These are phyloP conservation scores for Teratosphaeria gauchensis DNA, from an alignment of 2,329 filamentous ascomycete genomes.

Conservation along the genomic window DNA sequence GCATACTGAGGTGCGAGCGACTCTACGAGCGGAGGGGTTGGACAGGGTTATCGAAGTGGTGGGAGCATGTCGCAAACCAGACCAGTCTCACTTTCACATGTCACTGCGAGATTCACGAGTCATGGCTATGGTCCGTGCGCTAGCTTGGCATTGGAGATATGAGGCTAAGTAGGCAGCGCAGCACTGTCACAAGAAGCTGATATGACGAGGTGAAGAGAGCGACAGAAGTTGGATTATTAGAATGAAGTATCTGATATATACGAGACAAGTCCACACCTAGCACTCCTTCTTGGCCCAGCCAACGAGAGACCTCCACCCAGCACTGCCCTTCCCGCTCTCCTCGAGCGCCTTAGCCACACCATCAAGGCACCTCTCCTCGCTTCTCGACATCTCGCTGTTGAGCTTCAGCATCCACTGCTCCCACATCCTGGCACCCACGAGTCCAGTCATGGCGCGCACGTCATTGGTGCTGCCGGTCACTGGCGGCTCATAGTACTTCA, in stretches of 20 bases:
- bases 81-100: not conserved
- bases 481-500: conserved; percentile 21
- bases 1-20: conserved; percentile 13
- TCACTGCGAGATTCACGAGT: not conserved
- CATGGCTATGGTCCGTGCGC: not conserved
- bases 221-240: not conserved
- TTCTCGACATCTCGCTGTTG: conserved; percentile 74
- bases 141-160: not conserved
- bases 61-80: not conserved
- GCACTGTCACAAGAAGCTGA: not conserved
- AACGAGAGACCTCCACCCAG: conserved; percentile 51
- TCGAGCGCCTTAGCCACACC: conserved; percentile 50
- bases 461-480: conserved; percentile 26
- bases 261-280: not conserved
- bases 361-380: conserved; percentile 42
- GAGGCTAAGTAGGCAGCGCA: not conserved
- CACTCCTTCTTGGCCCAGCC: conserved; percentile 48
- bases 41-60: conserved; percentile 3
- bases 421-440: conserved; percentile 85
- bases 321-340: conserved; percentile 48
- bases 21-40: not conserved
- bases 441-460: conserved; percentile 53
- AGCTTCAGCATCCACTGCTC: conserved; percentile 91
- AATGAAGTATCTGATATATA: not conserved
- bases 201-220: not conserved